Evolutionary conservation across 192 early-diverging fungal species (phyloP), one percentile per base, ranked within the genome.

Genomic region (Coemansia sp.): DNA sequence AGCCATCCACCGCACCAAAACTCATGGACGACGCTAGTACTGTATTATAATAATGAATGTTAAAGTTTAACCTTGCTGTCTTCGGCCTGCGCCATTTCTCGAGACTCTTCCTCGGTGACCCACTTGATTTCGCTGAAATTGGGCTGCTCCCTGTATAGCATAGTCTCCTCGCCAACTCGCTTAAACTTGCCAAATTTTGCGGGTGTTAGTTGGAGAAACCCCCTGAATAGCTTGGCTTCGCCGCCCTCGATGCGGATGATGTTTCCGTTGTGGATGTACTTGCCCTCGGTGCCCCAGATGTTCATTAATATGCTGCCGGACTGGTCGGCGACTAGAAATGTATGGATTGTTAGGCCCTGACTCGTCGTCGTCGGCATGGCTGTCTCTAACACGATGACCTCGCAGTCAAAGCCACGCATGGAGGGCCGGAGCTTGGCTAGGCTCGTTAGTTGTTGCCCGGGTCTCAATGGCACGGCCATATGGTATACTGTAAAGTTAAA

Each of bases 361-460:
- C 81, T 73, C 7, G 84, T 87, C 5, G 67, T 78, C 4, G 66
- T 75, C 20, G 86, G 85, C 35, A 74, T 30, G n/a, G 80, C 80
- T 60, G 85, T 84, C 39, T 91, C 84, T 6, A 91, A 74, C 15
- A 91, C 80, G 59, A 91, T 87, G 41, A 87, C 85, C 45, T 91
- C 88, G 67, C 86, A 83, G 62, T 87, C 84, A 49, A 89, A 83
- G 8, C 84, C 84, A 6, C 86, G 81, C 83, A 88, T 84, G 24
- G 72, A 74, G 6, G 88, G 86, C 32, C 83, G 76, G 41, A 91
- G 62, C 39, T 88, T 87, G 16, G 62, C 68, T 16, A 86, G 76
- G 22, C 63, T 65, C 8, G 77, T 63, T 3, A 86, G 60, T 49
- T 76, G 78, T 34, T 76, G 78, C 10, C 83, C 83, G 18, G 63